Base-by-base conservation (phyloP, 805 yeast genomes). In the Torulaspora quercuum region DNA sequence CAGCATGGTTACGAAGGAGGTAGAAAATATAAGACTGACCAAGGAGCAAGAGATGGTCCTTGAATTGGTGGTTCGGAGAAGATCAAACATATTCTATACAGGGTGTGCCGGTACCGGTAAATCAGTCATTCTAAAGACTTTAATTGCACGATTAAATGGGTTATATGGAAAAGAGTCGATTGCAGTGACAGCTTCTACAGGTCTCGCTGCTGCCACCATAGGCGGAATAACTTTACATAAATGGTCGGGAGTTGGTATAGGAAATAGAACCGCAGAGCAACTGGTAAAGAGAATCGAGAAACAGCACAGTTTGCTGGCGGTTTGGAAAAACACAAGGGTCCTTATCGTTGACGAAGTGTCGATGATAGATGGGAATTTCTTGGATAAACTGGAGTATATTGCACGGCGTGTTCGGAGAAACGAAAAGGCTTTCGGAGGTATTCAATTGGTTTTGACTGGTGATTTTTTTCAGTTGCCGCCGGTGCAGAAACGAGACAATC, bases 391-490 rank as follows among this genome's bases (percentile, higher is more conserved):
- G 33, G 83, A 87, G 42, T 63, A 55, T 7, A 62, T 90, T 23
- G 97, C 92, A 0, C 70, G 81, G 46, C 52, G 50, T 1, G 60
- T 84, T 4, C 70, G 80, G 24, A 67, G 62, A 14, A 61, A 47
- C 15, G 57, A 65, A 9, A 48, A 46, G 32, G 96, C 97, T 0
- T 92, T 92, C 69, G 98, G 98, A 4, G 98, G 98, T 0, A 80
- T 92, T 28, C 98, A 92, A 53, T 49, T 92, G 10, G 76, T 92
- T 8, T 62, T 89, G 22, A 82, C 95, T 3, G 98, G 98, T n/a
- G 98, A 92, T 63, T 89, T 90, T 57, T 89, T 82, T 61, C 98
- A 92, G 63, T 68, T 92, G 28, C 98, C 98, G 1, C 98, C 98
- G 0, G 94, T 92, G 5, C 66, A 71, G 7, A 68, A 68, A 14